Percentiles rank a stretch among this genome's conserved stretches.
phyloP scores from a whole-genome alignment of 768 basidiomycete genomes.

The Cubamyces lactineus region DNA sequence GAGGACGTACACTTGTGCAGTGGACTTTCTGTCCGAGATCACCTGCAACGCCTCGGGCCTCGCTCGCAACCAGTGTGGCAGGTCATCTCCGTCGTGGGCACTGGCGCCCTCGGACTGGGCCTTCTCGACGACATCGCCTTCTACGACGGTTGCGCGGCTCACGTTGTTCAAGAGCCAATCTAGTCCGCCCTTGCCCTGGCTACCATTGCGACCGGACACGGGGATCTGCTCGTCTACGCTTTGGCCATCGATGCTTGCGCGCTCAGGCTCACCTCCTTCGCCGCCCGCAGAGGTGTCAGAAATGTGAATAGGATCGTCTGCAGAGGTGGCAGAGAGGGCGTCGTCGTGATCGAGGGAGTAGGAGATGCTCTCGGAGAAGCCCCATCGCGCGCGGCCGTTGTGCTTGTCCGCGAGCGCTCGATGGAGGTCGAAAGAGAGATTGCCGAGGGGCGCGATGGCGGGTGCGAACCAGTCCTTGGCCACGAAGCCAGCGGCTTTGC shows the following conservation, averaged over 20 bases:
- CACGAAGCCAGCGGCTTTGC: slow-evolving; percentile 45
- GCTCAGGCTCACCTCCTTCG: slow-evolving; percentile 6
- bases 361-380: slow-evolving; percentile 39
- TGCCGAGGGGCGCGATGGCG: slow-evolving; percentile 36
- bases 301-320: neutral
- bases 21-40: slow-evolving; percentile 33
- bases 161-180: slow-evolving; percentile 35
- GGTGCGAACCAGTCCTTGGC: slow-evolving; percentile 46
- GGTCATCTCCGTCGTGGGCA: slow-evolving; percentile 11
- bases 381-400: slow-evolving; percentile 43
- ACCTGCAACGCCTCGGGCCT: slow-evolving; percentile 26
- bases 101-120: slow-evolving; percentile 9
- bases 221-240: neutral
- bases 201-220: slow-evolving; percentile 6
- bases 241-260: neutral
- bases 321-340: neutral
- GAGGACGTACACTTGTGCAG: slow-evolving; percentile 37
- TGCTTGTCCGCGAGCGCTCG: slow-evolving; percentile 40
- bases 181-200: slow-evolving; percentile 21
- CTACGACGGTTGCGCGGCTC: slow-evolving; percentile 28
- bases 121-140: slow-evolving; percentile 13
- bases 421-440: slow-evolving; percentile 44
- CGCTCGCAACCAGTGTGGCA: slow-evolving; percentile 31
- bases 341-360: slow-evolving; percentile 33
- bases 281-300: slow-evolving; percentile 2